These are phyloP conservation scores for Iris pallida DNA, from an alignment of 116 monocot genomes.

Conservation along the genomic window DNA sequence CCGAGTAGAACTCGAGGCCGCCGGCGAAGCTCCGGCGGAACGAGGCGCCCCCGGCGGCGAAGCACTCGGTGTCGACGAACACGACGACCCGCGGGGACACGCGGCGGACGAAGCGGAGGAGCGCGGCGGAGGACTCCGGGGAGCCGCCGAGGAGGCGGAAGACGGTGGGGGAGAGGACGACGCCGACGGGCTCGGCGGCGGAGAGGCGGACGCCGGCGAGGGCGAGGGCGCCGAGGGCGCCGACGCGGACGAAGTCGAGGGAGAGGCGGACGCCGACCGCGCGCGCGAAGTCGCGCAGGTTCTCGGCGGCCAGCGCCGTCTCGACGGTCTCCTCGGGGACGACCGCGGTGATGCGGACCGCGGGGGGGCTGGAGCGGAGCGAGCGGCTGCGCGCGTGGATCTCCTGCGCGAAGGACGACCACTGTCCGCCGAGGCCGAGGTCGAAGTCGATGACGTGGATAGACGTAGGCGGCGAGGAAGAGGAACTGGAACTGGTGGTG, in stretches of 20 bases:
- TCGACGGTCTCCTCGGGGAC: conserved; percentile 57
- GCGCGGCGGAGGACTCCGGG: conserved; percentile 27
- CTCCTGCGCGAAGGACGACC: conserved; percentile 72
- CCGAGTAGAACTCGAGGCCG: conserved; percentile 58
- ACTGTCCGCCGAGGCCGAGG: conserved; percentile 66
- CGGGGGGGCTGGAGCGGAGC: conserved; percentile 13
- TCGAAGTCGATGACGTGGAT: conserved; percentile 55
- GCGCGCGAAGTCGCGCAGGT: conserved; percentile 71
- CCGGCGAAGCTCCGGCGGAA: conserved; percentile 46
- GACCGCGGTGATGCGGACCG: conserved; percentile 67
- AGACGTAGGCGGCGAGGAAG: neutral
- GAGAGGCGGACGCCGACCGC: conserved; percentile 53
- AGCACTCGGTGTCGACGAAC: conserved; percentile 58
- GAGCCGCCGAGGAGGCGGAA: conserved; percentile 39
- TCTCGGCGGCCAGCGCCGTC: conserved; percentile 61
- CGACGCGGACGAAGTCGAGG: conserved; percentile 42
- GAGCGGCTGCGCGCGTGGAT: conserved; percentile 38
- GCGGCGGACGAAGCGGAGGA: conserved; percentile 53
- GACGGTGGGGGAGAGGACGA: conserved; percentile 53
- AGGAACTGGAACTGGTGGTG: too few species aligned
- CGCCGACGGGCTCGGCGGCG: conserved; percentile 52
- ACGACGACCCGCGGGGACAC: conserved; percentile 47
- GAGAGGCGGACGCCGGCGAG: conserved; percentile 31
- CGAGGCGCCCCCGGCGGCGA: conserved; percentile 6
- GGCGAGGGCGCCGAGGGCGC: conserved; percentile 28